Evolutionary conservation across 106 monocot genomes (phyloP).

Genomic region (Cymbidium sinense): DNA sequence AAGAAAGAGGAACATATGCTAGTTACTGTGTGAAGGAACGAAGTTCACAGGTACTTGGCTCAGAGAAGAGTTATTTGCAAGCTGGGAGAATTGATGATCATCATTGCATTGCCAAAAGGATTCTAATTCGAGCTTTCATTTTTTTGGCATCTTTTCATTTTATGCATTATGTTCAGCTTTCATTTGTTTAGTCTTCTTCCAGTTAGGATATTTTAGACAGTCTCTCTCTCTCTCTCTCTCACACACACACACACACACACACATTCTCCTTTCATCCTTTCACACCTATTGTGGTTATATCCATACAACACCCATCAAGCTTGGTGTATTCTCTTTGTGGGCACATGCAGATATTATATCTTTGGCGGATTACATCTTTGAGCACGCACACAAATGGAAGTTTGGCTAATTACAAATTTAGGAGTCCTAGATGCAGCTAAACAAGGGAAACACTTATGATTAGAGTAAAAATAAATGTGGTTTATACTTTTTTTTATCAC

Average conservation of each 20-base stretch:
- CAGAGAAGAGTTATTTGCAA: not conserved
- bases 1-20: slow-evolving; percentile 99
- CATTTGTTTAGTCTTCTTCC: not conserved
- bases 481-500: too few species aligned
- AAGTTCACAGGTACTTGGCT: slow-evolving; percentile 46
- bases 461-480: too few species aligned
- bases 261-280: not conserved
- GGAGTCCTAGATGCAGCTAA: too few species aligned
- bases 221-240: not conserved
- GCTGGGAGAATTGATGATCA: not conserved
- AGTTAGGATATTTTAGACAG: not conserved
- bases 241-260: not conserved
- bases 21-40: slow-evolving; percentile 68
- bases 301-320: not conserved
- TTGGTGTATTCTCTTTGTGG: not conserved
- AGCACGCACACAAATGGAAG: too few species aligned
- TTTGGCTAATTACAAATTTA: too few species aligned
- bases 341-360: too few species aligned
- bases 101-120: not conserved
- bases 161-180: not conserved
- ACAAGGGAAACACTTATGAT: too few species aligned
- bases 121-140: not conserved
- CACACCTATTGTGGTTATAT: not conserved
- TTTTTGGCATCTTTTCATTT: not conserved
- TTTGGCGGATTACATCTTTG: not conserved